A percentile compares a stretch with the other conserved stretches of the same genome.
These are phyloP conservation scores for Suillus brevipes DNA, from an alignment of 768 basidiomycete species.

Conservation along the genomic window DNA sequence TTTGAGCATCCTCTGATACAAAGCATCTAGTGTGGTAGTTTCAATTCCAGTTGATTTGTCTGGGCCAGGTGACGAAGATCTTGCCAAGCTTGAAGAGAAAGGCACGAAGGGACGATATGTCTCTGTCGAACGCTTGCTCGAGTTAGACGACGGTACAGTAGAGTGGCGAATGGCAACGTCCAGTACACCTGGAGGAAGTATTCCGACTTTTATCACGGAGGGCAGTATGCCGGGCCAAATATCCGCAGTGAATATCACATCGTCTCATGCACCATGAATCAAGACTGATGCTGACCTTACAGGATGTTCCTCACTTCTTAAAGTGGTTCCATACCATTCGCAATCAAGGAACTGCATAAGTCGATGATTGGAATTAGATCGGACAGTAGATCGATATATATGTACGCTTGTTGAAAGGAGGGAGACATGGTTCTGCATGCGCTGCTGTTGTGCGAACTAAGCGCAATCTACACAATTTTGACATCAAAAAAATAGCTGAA, in stretches of 20 bases:
- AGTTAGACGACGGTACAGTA: conserved; percentile 60
- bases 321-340: conserved; percentile 55
- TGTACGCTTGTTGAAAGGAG: background rate
- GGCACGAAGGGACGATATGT: conserved; percentile 69
- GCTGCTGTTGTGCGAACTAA: background rate
- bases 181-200: conserved; percentile 66
- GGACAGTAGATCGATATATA: background rate
- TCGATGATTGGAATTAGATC: background rate
- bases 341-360: conserved; percentile 11
- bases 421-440: background rate
- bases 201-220: conserved; percentile 66
- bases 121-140: conserved; percentile 64
- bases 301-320: conserved; percentile 77
- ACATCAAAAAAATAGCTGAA: background rate
- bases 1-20: background rate
- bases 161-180: conserved; percentile 85
- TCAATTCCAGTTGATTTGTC: conserved; percentile 72
- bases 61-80: conserved; percentile 48
- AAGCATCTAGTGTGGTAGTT: conserved; percentile 37
- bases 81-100: conserved; percentile 61
- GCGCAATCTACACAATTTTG: background rate
- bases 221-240: conserved; percentile 62
- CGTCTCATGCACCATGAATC: background rate
- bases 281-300: conserved; percentile 9
- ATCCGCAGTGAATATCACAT: conserved; percentile 44